Evolutionary conservation across 768 basidiomycete genomes (phyloP).

Genomic region (Coprinopsis sp.): DNA sequence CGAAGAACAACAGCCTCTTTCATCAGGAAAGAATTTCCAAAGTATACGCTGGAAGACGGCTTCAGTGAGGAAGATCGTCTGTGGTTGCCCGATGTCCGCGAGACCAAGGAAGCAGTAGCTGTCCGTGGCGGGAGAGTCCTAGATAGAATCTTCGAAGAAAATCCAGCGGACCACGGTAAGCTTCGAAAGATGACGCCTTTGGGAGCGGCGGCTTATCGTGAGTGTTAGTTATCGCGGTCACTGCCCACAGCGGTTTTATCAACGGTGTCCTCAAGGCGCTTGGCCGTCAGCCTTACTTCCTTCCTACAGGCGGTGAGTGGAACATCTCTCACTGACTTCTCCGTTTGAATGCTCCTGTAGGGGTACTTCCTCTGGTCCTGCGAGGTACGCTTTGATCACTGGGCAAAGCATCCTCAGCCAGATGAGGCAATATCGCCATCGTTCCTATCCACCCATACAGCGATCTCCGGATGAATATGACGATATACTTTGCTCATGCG

Average conservation of each 20-base stretch:
- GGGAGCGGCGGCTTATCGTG: too few species aligned
- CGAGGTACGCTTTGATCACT: neutral
- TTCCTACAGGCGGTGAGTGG: slow-evolving; percentile 14
- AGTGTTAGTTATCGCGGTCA: slow-evolving; percentile 11
- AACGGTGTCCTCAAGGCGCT: slow-evolving; percentile 14
- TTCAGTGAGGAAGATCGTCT: slow-evolving; percentile 61
- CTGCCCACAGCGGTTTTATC: slow-evolving; percentile 16
- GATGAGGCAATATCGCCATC: slow-evolving; percentile 4
- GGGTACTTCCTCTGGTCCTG: neutral
- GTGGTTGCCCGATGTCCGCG: slow-evolving; percentile 53
- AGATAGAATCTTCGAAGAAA: slow-evolving; percentile 49
- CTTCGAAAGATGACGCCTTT: neutral
- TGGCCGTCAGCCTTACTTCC: slow-evolving; percentile 7
- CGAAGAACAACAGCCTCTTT: slow-evolving; percentile 31
- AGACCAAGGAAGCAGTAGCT: slow-evolving; percentile 42
- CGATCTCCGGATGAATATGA: too few species aligned
- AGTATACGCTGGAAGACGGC: slow-evolving; percentile 49
- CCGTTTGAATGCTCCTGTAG: neutral
- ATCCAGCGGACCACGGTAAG: slow-evolving; percentile 44
- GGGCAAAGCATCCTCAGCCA: neutral
- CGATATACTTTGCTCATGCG: too few species aligned
- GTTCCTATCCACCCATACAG: too few species aligned
- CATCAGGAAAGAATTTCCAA: slow-evolving; percentile 46
- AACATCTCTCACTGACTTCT: neutral
- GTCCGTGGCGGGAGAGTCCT: slow-evolving; percentile 47